phyloP scores from a whole-genome alignment of 257 asterid species.

The Solanum corneliomulleri region DNA sequence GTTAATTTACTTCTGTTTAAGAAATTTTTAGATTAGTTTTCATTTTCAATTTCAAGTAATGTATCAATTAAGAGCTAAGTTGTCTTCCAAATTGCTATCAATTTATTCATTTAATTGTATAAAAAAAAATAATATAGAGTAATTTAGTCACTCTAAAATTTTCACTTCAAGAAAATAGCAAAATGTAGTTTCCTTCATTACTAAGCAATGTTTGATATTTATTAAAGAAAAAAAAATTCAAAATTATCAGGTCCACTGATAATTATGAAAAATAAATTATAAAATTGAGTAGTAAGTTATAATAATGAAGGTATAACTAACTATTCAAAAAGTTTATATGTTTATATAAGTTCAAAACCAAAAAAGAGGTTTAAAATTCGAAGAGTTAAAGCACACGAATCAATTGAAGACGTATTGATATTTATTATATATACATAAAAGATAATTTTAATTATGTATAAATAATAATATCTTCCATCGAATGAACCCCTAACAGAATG shows the following conservation, averaged over 20 bases:
- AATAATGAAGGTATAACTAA: background rate
- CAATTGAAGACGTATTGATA: fast-evolving
- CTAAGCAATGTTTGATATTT: background rate
- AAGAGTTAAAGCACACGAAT: background rate
- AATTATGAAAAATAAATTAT: background rate
- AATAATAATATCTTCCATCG: too few relatives aligned
- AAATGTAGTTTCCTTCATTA: background rate
- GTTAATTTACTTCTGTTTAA: background rate
- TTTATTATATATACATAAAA: too few relatives aligned
- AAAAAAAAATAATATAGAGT: background rate
- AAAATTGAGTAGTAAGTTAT: background rate
- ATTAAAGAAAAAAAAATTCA: background rate
- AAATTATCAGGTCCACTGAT: background rate
- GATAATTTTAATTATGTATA: too few relatives aligned
- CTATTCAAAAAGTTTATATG: background rate
- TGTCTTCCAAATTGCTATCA: background rate
- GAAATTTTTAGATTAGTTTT: background rate
- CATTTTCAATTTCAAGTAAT: background rate
- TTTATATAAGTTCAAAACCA: background rate
- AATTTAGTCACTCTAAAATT: background rate
- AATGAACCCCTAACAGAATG: too few relatives aligned
- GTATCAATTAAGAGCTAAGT: background rate
- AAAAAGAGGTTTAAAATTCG: background rate
- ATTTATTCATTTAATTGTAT: background rate
- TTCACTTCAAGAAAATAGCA: background rate